Percentiles rank a stretch among this genome's conserved stretches.
Conservation (phyloP, 1,284 basidiomycete genomes). For the Sanghuangporus sanghuang region DNA sequence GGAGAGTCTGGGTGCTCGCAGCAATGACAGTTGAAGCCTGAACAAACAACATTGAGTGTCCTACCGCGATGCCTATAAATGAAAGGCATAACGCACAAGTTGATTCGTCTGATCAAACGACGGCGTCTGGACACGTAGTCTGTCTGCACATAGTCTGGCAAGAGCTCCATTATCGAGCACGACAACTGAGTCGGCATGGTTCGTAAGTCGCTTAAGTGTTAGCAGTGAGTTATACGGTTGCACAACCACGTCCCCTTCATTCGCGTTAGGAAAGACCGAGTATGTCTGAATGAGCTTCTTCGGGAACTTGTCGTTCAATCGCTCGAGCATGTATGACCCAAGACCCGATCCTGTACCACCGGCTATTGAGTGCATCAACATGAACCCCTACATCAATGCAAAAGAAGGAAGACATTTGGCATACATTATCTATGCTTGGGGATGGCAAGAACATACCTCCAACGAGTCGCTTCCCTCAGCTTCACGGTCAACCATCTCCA, state of each 20-base stretch:
- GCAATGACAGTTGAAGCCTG: slow-evolving; percentile 95
- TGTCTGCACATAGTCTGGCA: slow-evolving; percentile 86
- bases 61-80: not conserved
- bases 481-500: slow-evolving; percentile 99
- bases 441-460: slow-evolving; percentile 56
- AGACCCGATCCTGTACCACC: slow-evolving; percentile 98
- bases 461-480: slow-evolving; percentile 97
- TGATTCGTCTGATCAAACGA: slow-evolving; percentile 96
- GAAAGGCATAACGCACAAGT: slow-evolving; percentile 45
- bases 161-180: slow-evolving; percentile 97
- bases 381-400: slow-evolving; percentile 74
- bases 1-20: slow-evolving; percentile 93
- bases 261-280: slow-evolving; percentile 94
- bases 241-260: slow-evolving; percentile 91
- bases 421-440: not conserved
- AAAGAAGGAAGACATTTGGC: not conserved
- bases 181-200: slow-evolving; percentile 96
- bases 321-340: slow-evolving; percentile 94
- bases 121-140: slow-evolving; percentile 87
- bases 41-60: not conserved
- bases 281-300: slow-evolving; percentile 99
- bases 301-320: slow-evolving; percentile 95
- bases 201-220: slow-evolving; percentile 91
- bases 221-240: slow-evolving; percentile 97
- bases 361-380: slow-evolving; percentile 98